These are phyloP conservation scores for Zygosaccharomyces rouxii DNA, from an alignment of 805 yeast genomes.

Conservation along the genomic window DNA sequence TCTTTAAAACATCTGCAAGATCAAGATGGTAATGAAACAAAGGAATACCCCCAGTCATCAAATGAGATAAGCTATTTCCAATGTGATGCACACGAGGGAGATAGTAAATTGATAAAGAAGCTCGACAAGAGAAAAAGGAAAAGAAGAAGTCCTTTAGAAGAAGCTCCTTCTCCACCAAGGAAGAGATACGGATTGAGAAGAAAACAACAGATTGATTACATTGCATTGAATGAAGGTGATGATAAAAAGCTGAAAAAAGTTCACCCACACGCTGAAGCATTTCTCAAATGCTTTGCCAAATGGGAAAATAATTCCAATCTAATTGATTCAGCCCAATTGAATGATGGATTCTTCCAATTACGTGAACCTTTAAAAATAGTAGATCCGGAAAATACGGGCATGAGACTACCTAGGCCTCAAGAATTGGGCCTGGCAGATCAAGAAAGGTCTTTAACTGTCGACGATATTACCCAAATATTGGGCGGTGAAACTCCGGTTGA, in stretches of 20 bases:
- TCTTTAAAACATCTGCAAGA: slow-evolving; percentile 14
- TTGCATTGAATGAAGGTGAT: slow-evolving; percentile 73
- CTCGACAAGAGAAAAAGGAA: slow-evolving; percentile 1
- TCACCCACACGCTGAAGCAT: slow-evolving; percentile 50
- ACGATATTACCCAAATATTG: slow-evolving; percentile 38
- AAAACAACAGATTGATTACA: slow-evolving; percentile 62
- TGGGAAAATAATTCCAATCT: slow-evolving; percentile 20
- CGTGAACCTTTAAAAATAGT: slow-evolving; percentile 19
- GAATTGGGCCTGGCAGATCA: slow-evolving; percentile 11
- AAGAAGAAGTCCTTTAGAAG: not conserved
- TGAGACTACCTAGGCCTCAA: slow-evolving; percentile 16
- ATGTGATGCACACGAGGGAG: slow-evolving; percentile 14
- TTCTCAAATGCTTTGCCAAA: slow-evolving; percentile 22
- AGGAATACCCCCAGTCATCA: slow-evolving; percentile 5
- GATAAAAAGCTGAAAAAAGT: slow-evolving; percentile 46
- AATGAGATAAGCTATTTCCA: slow-evolving; percentile 13
- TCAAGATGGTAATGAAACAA: slow-evolving; percentile 4
- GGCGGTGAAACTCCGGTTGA: slow-evolving; percentile 65
- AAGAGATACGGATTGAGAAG: slow-evolving; percentile 54
- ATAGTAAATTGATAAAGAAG: slow-evolving; percentile 1
- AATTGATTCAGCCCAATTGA: slow-evolving; percentile 14
- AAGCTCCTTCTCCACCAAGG: slow-evolving; percentile 5
- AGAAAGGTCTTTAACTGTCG: slow-evolving; percentile 21
- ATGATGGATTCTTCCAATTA: slow-evolving; percentile 18
- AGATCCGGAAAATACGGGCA: slow-evolving; percentile 24